phyloP scores from a whole-genome alignment of 805 yeast species.

The Diddensiella santjacobensis region DNA sequence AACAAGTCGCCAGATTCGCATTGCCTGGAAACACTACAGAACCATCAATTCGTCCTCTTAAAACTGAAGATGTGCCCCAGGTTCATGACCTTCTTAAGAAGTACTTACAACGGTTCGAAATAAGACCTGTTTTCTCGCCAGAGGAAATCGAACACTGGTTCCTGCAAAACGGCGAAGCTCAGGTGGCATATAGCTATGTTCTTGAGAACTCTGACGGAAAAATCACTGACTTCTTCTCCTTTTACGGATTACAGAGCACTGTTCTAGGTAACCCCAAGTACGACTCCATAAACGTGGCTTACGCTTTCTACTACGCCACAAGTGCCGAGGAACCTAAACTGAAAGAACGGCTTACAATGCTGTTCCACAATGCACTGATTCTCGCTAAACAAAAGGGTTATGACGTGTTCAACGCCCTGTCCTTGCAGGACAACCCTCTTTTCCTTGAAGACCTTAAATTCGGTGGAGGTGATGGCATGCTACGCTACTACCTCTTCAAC shows the following conservation, averaged over 20 bases:
- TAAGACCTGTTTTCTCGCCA: conserved; percentile 63
- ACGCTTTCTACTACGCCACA: conserved; percentile 84
- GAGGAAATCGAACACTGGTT: conserved; percentile 82
- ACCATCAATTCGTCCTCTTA: conserved; percentile 56
- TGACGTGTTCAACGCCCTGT: conserved; percentile 91
- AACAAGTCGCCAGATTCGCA: conserved; percentile 60
- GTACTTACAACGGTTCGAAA: conserved; percentile 67
- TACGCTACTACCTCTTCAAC: conserved; percentile 89
- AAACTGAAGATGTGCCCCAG: conserved; percentile 56
- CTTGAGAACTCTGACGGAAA: conserved; percentile 41
- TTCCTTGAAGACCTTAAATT: conserved; percentile 81
- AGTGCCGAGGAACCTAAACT: conserved; percentile 42
- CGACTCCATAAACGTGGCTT: conserved; percentile 75
- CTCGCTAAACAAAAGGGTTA: conserved; percentile 62
- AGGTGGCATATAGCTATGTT: conserved; percentile 72
- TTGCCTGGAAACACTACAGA: conserved; percentile 50
- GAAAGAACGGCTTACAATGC: conserved; percentile 53
- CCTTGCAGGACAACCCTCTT: conserved; percentile 83
- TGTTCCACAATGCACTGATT: conserved; percentile 73
- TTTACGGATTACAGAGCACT: conserved; percentile 82
- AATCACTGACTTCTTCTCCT: conserved; percentile 86
- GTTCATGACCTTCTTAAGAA: conserved; percentile 55
- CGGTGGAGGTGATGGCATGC: conserved; percentile 89
- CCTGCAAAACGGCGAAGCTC: conserved; percentile 38
- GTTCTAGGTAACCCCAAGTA: conserved; percentile 63